Base-by-base conservation (phyloP, 2,329 filamentous ascomycete species). In the Alternaria ethzedia region DNA sequence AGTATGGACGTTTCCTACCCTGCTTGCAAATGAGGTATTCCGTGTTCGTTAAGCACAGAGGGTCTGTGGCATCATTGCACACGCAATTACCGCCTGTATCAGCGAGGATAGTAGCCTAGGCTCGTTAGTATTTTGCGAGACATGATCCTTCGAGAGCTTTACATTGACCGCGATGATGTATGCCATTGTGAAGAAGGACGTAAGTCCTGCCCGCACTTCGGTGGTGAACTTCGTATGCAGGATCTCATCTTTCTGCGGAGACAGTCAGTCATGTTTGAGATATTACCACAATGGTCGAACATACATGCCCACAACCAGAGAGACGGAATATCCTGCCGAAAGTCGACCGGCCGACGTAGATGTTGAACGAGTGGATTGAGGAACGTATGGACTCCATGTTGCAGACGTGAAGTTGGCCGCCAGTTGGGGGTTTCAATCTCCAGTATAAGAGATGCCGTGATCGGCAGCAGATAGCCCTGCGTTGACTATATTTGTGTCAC, bases 291-390 rank as follows among this genome's bases (percentile, higher is more conserved):
- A 26, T 6, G 8, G 17, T 12, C 25, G 12, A 47, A 85, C 89
- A 84, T 86, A 93, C 91, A 87, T 95, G 91, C 72, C 93, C 92
- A 43, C 87, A 93, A 67, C 92, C 92, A 69, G 96, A 92, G 30
- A 97, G 87, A 68, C 89, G 88, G 81, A 97, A 97, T 50, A 81
- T 73, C 12, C 78, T 77, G 28, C 80, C 80, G 64, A 81, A 79
- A 4, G 73, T 79, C 11, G 80, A 81, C 47, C 69, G 56, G 21
- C 73, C 72, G 23, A 78, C 57, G 41, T 65, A 70, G 25, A 43
- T 56, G 56, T 79, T 77, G 62, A 76, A 55, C 11, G 62, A 61
- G 17, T 76, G 64, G 49, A 70, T 15, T 12, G 61, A 64, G 20
- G 54, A 61, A 20, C 66, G 67, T 51, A 74, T 54, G 36, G 65